phyloP scores from a whole-genome alignment of 208 protist genomes.

The Kentomonas sorsogonicus region DNA sequence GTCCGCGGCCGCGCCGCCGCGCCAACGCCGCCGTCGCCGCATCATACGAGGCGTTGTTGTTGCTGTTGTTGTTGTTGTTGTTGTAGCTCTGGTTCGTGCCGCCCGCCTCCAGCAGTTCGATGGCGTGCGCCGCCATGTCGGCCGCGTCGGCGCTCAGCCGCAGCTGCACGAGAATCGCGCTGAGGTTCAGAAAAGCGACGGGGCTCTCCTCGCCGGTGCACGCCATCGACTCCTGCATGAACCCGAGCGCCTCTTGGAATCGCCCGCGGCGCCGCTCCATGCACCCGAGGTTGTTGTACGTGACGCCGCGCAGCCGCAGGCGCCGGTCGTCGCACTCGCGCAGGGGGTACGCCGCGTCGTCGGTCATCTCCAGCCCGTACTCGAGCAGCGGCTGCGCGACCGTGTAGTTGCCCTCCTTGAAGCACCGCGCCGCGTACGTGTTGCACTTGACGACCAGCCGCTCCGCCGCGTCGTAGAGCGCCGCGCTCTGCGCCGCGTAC shows the following conservation, averaged over 20 bases:
- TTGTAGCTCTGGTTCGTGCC: not conserved
- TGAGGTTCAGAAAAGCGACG: constrained; percentile 87
- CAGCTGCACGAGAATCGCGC: constrained; percentile 81
- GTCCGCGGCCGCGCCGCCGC: constrained; percentile 15
- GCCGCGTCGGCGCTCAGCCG: constrained; percentile 72
- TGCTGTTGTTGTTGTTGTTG: not conserved
- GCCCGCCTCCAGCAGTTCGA: constrained; percentile 45
- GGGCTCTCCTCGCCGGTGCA: constrained; percentile 70
- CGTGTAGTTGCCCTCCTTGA: constrained; percentile 74
- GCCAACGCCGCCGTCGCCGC: not conserved
- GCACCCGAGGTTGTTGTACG: constrained; percentile 88
- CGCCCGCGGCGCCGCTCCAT: constrained; percentile 83
- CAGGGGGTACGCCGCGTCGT: constrained; percentile 53
- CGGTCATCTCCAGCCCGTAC: constrained; percentile 68
- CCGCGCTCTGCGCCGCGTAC: constrained; percentile 23
- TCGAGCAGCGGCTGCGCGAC: constrained; percentile 45
- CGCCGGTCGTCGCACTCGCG: constrained; percentile 52
- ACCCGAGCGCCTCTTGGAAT: constrained; percentile 60
- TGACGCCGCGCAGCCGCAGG: constrained; percentile 71
- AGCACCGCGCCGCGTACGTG: constrained; percentile 51
- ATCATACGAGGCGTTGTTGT: not conserved
- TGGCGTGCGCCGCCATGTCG: constrained; percentile 55
- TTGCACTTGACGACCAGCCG: constrained; percentile 76
- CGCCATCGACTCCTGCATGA: constrained; percentile 75
- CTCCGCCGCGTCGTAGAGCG: constrained; percentile 65